Evolutionary conservation across 306 rosid genomes (phyloP).

Genomic region (Cicer yamashitae): DNA sequence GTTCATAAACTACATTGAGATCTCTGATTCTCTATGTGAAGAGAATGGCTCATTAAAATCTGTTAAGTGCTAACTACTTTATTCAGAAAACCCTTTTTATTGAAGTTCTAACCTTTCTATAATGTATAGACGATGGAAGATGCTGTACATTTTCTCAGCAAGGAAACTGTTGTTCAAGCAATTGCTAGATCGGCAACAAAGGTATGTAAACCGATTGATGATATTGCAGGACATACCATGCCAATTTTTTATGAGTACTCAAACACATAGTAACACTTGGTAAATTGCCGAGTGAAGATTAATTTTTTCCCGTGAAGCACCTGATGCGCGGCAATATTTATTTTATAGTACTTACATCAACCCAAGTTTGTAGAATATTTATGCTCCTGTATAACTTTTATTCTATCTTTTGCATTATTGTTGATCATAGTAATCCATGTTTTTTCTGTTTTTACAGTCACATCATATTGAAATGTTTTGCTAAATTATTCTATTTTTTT

Average conservation of each 20-base stretch:
- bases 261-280: neutral
- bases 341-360: neutral
- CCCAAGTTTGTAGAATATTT: neutral
- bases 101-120: slow-evolving; percentile 40
- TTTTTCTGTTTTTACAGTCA: neutral
- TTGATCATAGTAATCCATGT: neutral
- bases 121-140: slow-evolving; percentile 90
- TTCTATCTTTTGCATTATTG: slow-evolving; percentile 3
- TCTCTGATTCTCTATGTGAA: slow-evolving; percentile 6
- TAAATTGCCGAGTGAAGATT: neutral
- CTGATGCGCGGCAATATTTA: neutral
- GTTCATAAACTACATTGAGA: slow-evolving; percentile 28
- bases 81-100: slow-evolving; percentile 20
- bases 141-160: slow-evolving; percentile 94
- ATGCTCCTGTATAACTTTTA: neutral
- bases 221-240: slow-evolving; percentile 15
- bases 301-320: neutral
- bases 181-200: slow-evolving; percentile 97
- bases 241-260: neutral
- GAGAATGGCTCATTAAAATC: slow-evolving; percentile 29
- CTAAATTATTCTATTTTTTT: neutral
- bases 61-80: slow-evolving; percentile 7
- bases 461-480: neutral
- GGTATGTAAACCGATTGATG: slow-evolving; percentile 53
- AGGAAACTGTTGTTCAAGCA: slow-evolving; percentile 94